Evolutionary conservation across 148 eudicot genomes (phyloP).

Genomic region (Linanthus parryae): DNA sequence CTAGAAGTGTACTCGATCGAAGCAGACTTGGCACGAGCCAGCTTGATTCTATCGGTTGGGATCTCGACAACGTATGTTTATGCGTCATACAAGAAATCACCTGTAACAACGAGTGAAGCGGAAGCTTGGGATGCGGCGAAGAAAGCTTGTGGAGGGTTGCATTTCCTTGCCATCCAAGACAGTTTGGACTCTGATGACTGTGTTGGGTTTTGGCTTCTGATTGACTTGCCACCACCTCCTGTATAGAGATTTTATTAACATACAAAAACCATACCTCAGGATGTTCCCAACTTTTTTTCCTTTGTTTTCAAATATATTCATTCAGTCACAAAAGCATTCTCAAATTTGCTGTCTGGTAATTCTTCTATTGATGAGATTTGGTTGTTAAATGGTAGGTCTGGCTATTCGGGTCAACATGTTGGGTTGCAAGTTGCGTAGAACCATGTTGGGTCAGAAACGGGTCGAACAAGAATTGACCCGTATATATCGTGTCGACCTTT

Average conservation of each 20-base stretch:
- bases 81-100: slow-evolving; percentile 71
- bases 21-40: slow-evolving; percentile 53
- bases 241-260: slow-evolving; percentile 26
- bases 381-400: too few relatives aligned
- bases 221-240: slow-evolving; percentile 92
- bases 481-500: too few relatives aligned
- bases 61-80: slow-evolving; percentile 70
- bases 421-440: too few relatives aligned
- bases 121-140: slow-evolving; percentile 98
- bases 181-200: slow-evolving; percentile 85
- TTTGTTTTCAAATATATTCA: background rate
- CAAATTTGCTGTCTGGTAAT: too few relatives aligned
- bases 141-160: slow-evolving; percentile 77
- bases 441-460: too few relatives aligned
- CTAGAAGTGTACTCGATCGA: slow-evolving; percentile 88
- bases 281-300: background rate
- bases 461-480: too few relatives aligned
- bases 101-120: slow-evolving; percentile 64
- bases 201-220: slow-evolving; percentile 91
- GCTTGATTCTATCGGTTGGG: slow-evolving; percentile 70
- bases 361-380: too few relatives aligned
- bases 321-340: too few relatives aligned
- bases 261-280: background rate
- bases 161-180: slow-evolving; percentile 89
- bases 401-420: too few relatives aligned